Evolutionary conservation across 1,284 basidiomycete genomes (phyloP), one percentile per base, ranked within the genome.

Genomic region (Earliella scabrosa): DNA sequence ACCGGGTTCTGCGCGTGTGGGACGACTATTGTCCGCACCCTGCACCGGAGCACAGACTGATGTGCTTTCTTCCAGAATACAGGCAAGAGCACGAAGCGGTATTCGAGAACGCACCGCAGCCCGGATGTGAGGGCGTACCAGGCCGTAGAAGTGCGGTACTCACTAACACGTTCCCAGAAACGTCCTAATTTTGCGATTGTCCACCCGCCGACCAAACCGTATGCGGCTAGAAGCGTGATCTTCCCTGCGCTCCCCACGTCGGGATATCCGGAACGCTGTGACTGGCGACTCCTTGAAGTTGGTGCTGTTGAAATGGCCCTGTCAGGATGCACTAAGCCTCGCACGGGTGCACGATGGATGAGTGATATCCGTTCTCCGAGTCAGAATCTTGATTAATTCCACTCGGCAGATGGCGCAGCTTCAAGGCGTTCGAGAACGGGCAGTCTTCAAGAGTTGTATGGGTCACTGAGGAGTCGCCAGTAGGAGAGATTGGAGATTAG

Each of bases 201-300:
- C n/a, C n/a, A n/a, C n/a, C 23, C 35, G 14, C 46, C 27, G 35
- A 34, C 24, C 32, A 29, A 47, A 34, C 18, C 14, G 20, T 34
- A 36, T 23, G 45, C 31, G 44, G 44, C 29, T 45, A 32, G 44
- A 45, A 45, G 44, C 44, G 31, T 45, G 44, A 21, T 32, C 44
- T 47, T 47, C 45, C 9, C 20, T 26, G 45, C 32, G 45, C 20
- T 16, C 35, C 35, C 29, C 29, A 31, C 29, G 29, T 31, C 29
- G 29, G 29, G 7, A 6, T 31, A 6, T 31, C 29, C 29, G 29
- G 29, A 31, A 31, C 29, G 29, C 29, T 6, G 29, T 13, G 29
- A 31, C 7, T 31, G 29, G 29, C 29, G n/a, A n/a, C n/a, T n/a
- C n/a, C n/a, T n/a, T n/a, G n/a, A n/a, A n/a, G n/a, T n/a, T n/a